A percentile compares a stretch with the other conserved stretches of the same genome.
phyloP scores from a whole-genome alignment of 1,139 yeast species.

The Maudiozyma humilis region DNA sequence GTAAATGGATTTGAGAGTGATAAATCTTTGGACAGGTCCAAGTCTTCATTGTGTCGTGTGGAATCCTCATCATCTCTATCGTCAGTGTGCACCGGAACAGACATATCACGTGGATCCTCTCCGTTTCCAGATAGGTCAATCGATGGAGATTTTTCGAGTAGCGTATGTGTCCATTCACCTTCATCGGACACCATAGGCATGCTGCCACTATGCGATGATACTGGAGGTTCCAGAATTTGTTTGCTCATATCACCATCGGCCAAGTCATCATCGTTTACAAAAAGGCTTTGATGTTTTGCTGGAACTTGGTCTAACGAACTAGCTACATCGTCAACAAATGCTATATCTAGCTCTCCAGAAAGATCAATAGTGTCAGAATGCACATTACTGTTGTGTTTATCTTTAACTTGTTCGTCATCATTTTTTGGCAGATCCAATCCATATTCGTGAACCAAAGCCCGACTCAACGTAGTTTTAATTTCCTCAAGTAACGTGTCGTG shows the following conservation, averaged over 20 bases:
- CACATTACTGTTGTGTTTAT: neutral
- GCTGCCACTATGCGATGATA: neutral
- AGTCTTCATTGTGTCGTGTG: slow-evolving; percentile 17
- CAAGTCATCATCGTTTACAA: neutral
- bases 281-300: neutral
- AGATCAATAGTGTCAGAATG: neutral
- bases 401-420: neutral
- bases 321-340: neutral
- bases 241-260: neutral
- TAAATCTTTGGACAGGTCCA: slow-evolving; percentile 18
- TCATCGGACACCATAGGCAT: slow-evolving; percentile 10
- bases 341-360: neutral
- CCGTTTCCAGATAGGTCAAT: neutral
- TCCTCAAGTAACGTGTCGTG: slow-evolving; percentile 13
- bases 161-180: slow-evolving; percentile 14
- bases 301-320: neutral
- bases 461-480: neutral
- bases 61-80: slow-evolving; percentile 11
- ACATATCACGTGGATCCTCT: neutral
- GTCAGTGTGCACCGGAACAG: slow-evolving; percentile 16
- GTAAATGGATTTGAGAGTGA: slow-evolving; percentile 31
- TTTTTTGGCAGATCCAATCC: neutral
- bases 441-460: neutral
- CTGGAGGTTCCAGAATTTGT: neutral
- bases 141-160: slow-evolving; percentile 3